Conservation (phyloP, 2,329 filamentous ascomycete genomes). For the Pseudopyricularia javanii region DNA sequence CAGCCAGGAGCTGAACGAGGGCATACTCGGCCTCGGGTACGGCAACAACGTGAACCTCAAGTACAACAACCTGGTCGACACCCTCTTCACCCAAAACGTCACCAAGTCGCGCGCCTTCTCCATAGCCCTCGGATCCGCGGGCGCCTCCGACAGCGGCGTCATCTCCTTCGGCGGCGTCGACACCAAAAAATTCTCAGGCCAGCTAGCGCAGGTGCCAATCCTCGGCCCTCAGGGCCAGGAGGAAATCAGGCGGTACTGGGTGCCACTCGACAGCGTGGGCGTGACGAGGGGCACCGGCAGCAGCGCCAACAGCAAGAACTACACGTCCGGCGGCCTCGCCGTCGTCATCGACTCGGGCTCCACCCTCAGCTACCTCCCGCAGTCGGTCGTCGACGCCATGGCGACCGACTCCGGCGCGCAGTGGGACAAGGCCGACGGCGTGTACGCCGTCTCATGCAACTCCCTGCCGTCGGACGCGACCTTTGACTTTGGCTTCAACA, state of each 20-base stretch:
- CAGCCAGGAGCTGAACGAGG: slow-evolving; percentile 15
- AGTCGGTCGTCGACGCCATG: slow-evolving; percentile 26
- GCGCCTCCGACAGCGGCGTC: slow-evolving; percentile 42
- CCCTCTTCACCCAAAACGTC: slow-evolving; percentile 13
- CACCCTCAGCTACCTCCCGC: slow-evolving; percentile 33
- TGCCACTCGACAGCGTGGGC: slow-evolving; percentile 16
- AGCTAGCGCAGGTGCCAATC: slow-evolving; percentile 55
- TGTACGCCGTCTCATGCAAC: slow-evolving; percentile 30
- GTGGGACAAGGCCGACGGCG: slow-evolving; percentile 19
- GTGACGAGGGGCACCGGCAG: too few species aligned
- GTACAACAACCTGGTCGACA: slow-evolving; percentile 17
- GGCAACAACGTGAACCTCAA: slow-evolving; percentile 14
- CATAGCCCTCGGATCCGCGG: slow-evolving; percentile 10
- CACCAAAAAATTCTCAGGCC: slow-evolving; percentile 48
- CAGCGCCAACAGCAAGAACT: slow-evolving; percentile 9
- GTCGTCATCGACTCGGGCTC: slow-evolving; percentile 38
- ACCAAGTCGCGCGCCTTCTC: slow-evolving; percentile 11
- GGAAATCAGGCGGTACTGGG: slow-evolving; percentile 18
- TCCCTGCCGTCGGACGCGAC: slow-evolving; percentile 22
- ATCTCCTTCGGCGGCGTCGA: slow-evolving; percentile 70
- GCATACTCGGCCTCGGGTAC: slow-evolving; percentile 19
- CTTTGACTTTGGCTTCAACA: slow-evolving; percentile 35
- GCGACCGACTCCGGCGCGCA: slow-evolving; percentile 27
- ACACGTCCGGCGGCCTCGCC: slow-evolving; percentile 9
- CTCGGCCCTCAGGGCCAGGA: slow-evolving; percentile 17